These are phyloP conservation scores for Meredithiella fracta DNA, from an alignment of 2,329 filamentous ascomycete genomes.

Conservation along the genomic window DNA sequence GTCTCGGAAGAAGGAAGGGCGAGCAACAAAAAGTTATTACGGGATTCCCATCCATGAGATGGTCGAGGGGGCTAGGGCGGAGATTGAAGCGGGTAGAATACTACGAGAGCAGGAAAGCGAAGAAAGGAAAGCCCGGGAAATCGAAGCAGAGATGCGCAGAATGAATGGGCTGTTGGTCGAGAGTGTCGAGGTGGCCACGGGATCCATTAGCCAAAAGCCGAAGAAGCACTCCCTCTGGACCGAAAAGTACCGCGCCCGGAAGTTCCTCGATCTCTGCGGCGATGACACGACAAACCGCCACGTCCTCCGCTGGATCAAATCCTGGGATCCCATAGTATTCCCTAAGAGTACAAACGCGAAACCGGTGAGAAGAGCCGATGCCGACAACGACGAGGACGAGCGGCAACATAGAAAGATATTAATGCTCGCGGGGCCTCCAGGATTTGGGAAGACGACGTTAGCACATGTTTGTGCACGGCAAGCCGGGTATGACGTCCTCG, in stretches of 20 bases:
- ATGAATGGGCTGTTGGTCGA: conserved; percentile 17
- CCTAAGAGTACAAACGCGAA: conserved; percentile 62
- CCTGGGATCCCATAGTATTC: conserved; percentile 87
- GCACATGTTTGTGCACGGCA: conserved; percentile 92
- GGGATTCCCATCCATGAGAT: conserved; percentile 81
- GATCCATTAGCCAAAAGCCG: conserved; percentile 22
- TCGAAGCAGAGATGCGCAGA: neutral
- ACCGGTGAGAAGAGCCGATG: conserved; percentile 21
- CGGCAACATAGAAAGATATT: conserved; percentile 74
- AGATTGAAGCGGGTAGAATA: conserved; percentile 26
- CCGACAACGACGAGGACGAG: conserved; percentile 38
- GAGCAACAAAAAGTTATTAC: conserved; percentile 65
- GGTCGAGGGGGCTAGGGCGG: conserved; percentile 51
- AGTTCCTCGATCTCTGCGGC: conserved; percentile 83
- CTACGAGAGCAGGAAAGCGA: conserved; percentile 4
- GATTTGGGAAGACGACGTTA: conserved; percentile 86
- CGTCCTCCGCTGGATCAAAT: conserved; percentile 84
- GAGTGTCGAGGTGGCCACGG: conserved; percentile 25
- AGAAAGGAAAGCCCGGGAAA: neutral
- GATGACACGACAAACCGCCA: conserved; percentile 85
- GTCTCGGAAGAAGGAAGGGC: conserved; percentile 48
- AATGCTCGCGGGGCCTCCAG: conserved; percentile 78
- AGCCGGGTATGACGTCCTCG: conserved; percentile 88
- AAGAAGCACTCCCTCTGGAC: conserved; percentile 64
- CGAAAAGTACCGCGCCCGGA: conserved; percentile 86